phyloP scores from a whole-genome alignment of 164 flowering plant genomes.

The Stephania japonica region DNA sequence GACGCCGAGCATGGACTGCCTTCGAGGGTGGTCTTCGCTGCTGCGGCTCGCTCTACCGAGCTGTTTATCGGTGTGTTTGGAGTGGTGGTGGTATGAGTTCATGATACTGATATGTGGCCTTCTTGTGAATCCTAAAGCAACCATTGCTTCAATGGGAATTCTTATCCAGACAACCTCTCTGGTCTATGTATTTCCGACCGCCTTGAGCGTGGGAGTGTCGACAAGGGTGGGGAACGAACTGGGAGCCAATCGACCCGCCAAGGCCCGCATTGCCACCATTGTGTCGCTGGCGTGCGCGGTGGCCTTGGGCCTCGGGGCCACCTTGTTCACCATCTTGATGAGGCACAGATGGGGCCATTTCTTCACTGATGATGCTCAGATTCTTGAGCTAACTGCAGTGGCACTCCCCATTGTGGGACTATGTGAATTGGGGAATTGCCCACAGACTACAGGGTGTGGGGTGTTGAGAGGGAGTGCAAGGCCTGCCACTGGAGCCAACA shows the following conservation, averaged over 20 bases:
- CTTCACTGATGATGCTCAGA: constrained; percentile 60
- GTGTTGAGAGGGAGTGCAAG: constrained; percentile 84
- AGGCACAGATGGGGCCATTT: constrained; percentile 78
- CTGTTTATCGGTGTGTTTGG: constrained; percentile 81
- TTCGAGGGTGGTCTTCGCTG: constrained; percentile 73
- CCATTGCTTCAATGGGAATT: constrained; percentile 93
- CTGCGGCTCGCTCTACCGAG: constrained; percentile 73
- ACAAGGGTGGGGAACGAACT: constrained; percentile 79
- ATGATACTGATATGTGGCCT: constrained; percentile 89
- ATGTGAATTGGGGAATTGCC: constrained; percentile 97
- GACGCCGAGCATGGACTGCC: constrained; percentile 65
- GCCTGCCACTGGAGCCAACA: constrained; percentile 80
- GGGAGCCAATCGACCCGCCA: constrained; percentile 72
- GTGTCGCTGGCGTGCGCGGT: constrained; percentile 55
- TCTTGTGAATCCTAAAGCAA: constrained; percentile 65
- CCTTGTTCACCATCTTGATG: constrained; percentile 62
- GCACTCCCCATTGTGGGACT: constrained; percentile 83
- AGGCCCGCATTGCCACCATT: constrained; percentile 61
- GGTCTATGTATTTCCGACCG: constrained; percentile 83
- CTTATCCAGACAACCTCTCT: constrained; percentile 83
- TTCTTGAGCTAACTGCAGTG: constrained; percentile 56
- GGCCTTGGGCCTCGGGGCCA: constrained; percentile 57
- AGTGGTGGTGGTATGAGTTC: constrained; percentile 99
- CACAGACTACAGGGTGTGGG: constrained; percentile 95
- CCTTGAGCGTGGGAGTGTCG: constrained; percentile 81